These are phyloP conservation scores for Fusarium pilosicola DNA, from an alignment of 2,329 filamentous ascomycete species.

Conservation along the genomic window DNA sequence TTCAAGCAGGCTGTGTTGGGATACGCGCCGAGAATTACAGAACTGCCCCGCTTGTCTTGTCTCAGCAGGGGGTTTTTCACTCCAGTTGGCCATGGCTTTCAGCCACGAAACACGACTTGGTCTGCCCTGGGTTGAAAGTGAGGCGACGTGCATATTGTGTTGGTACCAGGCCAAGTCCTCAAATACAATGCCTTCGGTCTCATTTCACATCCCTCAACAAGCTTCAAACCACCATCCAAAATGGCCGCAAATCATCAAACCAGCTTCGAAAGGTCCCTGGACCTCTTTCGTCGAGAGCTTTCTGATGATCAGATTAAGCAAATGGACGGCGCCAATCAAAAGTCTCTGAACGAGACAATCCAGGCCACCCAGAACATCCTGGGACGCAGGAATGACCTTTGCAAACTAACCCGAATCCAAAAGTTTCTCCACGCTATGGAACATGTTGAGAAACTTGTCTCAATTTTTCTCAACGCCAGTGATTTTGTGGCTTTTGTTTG, in stretches of 20 bases:
- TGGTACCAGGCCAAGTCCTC: fast-evolving
- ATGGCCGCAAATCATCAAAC: neutral
- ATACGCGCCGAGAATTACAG: neutral
- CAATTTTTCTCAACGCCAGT: neutral
- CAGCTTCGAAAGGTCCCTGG: neutral
- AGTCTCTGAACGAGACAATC: fast-evolving
- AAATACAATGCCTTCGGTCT: too few relatives aligned
- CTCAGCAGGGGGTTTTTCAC: neutral
- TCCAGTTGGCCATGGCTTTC: neutral
- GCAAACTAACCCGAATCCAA: neutral
- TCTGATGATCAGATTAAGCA: neutral
- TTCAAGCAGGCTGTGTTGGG: neutral
- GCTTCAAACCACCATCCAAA: too few relatives aligned
- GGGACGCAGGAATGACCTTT: neutral
- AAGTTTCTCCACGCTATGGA: neutral
- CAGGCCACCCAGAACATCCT: neutral
- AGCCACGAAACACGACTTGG: neutral
- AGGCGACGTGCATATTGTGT: neutral
- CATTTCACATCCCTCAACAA: too few relatives aligned
- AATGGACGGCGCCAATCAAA: neutral
- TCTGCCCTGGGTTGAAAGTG: neutral
- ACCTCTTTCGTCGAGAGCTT: neutral
- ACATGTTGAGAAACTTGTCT: neutral
- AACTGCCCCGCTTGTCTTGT: neutral
- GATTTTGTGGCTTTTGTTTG: constrained; percentile 1